Percentiles rank a stretch among this genome's conserved stretches.
Conservation (phyloP, 352 stramenopile genomes). For the Phytophthora meadii region DNA sequence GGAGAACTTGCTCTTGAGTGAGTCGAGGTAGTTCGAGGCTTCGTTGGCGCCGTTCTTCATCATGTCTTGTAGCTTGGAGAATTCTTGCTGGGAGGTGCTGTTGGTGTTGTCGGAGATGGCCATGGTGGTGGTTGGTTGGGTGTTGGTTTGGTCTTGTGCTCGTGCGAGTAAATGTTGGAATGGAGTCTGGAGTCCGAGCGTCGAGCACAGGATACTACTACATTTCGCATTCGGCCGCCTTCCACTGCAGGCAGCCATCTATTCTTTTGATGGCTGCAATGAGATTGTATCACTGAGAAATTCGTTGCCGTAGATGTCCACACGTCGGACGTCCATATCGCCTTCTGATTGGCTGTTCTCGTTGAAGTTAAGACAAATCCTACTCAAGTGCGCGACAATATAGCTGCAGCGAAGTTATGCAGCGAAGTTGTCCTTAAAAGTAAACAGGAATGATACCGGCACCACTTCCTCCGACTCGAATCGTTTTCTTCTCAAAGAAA, state of each 20-base stretch:
- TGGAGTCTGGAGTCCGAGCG: constrained; percentile 2
- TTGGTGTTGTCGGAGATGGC: constrained; percentile 30
- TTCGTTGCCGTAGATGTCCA: too few relatives aligned
- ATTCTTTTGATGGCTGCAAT: neutral
- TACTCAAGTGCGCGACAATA: neutral
- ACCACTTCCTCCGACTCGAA: too few relatives aligned
- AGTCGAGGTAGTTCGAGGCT: constrained; percentile 41
- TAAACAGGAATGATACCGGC: neutral
- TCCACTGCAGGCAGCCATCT: constrained; percentile 4
- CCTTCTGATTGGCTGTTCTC: neutral
- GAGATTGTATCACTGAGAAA: neutral
- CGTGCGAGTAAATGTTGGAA: constrained; percentile 23
- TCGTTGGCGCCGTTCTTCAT: constrained; percentile 40
- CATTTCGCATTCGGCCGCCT: neutral
- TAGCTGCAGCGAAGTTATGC: neutral
- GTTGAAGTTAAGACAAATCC: neutral
- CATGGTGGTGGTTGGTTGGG: constrained; percentile 32
- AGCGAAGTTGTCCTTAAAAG: too few relatives aligned
- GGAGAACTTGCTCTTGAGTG: constrained; percentile 47
- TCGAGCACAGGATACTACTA: neutral
- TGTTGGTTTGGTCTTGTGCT: neutral
- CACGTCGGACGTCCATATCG: too few relatives aligned
- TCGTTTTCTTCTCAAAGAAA: too few relatives aligned
- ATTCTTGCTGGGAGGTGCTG: constrained; percentile 38
- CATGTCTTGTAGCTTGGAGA: constrained; percentile 45